Evolutionary conservation across 352 stramenopile species (phyloP).

Genomic region (Peronospora belbahrii): DNA sequence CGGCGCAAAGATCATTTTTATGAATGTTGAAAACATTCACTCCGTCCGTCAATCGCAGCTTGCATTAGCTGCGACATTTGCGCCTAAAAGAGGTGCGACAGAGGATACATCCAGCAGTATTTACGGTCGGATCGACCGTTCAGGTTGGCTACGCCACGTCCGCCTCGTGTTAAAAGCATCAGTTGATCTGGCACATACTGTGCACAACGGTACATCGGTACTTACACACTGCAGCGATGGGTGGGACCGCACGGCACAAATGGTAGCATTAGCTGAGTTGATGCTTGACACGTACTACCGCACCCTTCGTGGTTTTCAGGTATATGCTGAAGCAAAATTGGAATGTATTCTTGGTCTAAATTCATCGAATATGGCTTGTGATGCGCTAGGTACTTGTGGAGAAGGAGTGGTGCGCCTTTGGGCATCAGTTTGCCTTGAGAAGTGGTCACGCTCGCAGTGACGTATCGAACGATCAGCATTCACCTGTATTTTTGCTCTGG

Average conservation of each 20-base stretch:
- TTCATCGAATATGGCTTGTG: not conserved
- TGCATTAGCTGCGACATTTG: slow-evolving; percentile 74
- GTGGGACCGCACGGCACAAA: slow-evolving; percentile 99
- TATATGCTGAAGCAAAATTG: slow-evolving; percentile 79
- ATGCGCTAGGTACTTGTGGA: slow-evolving; percentile 83
- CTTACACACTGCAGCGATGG: slow-evolving; percentile 98
- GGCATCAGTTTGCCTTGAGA: slow-evolving; percentile 94
- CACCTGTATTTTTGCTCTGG: slow-evolving; percentile 98
- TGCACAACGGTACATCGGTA: slow-evolving; percentile 91
- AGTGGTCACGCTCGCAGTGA: slow-evolving; percentile 90
- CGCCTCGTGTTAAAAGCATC: slow-evolving; percentile 90
- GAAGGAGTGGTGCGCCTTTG: slow-evolving; percentile 99
- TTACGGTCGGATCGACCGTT: slow-evolving; percentile 87
- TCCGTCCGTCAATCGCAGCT: slow-evolving; percentile 90
- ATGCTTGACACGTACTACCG: slow-evolving; percentile 97
- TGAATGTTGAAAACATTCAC: slow-evolving; percentile 99
- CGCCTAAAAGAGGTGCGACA: slow-evolving; percentile 60
- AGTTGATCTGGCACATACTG: slow-evolving; percentile 88
- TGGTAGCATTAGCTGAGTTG: slow-evolving; percentile 91
- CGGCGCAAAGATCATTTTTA: slow-evolving; percentile 91
- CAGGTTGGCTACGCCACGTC: slow-evolving; percentile 94
- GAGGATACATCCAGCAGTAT: slow-evolving; percentile 85
- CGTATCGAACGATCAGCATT: slow-evolving; percentile 89
- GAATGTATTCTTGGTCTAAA: not conserved
- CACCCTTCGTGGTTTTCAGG: slow-evolving; percentile 93